Conservation (phyloP, 306 rosid genomes). For the Cucumis melo region DNA sequence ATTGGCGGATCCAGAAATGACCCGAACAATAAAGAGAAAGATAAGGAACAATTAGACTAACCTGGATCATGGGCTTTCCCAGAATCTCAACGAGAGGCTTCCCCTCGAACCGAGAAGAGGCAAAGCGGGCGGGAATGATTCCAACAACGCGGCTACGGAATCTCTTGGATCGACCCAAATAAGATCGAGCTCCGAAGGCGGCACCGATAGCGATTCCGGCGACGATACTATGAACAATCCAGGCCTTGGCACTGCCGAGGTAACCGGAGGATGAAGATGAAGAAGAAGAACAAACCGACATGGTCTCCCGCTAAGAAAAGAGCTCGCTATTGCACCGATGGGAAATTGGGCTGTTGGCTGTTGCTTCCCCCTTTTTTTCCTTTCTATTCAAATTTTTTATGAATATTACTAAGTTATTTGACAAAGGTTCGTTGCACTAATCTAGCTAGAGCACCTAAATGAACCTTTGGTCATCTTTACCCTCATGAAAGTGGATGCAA, state of each 20-base stretch:
- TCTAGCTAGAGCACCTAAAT: too few species aligned
- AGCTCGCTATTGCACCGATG: background rate
- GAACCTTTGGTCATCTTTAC: too few species aligned
- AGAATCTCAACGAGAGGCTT: slow-evolving; percentile 85
- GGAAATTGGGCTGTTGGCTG: background rate
- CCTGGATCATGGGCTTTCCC: slow-evolving; percentile 99
- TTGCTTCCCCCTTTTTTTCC: background rate
- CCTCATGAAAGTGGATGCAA: too few species aligned
- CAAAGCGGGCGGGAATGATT: slow-evolving; percentile 87
- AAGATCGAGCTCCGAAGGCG: slow-evolving; percentile 55
- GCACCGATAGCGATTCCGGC: slow-evolving; percentile 71
- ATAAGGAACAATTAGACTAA: background rate
- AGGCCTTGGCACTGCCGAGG: slow-evolving; percentile 31
- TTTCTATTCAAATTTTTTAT: background rate
- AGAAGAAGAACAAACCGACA: slow-evolving; percentile 15
- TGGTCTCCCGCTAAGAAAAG: background rate
- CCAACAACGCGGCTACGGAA: slow-evolving; percentile 85
- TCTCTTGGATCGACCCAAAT: slow-evolving; percentile 33
- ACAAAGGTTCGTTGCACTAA: too few species aligned
- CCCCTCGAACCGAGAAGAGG: slow-evolving; percentile 71
- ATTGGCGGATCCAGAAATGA: background rate
- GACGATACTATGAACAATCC: slow-evolving; percentile 61
- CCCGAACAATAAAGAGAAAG: background rate
- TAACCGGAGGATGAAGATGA: slow-evolving; percentile 36
- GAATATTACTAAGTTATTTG: background rate